Evolutionary conservation across 192 early-diverging fungal genomes (phyloP).

Genomic region (Coemansia sp.): DNA sequence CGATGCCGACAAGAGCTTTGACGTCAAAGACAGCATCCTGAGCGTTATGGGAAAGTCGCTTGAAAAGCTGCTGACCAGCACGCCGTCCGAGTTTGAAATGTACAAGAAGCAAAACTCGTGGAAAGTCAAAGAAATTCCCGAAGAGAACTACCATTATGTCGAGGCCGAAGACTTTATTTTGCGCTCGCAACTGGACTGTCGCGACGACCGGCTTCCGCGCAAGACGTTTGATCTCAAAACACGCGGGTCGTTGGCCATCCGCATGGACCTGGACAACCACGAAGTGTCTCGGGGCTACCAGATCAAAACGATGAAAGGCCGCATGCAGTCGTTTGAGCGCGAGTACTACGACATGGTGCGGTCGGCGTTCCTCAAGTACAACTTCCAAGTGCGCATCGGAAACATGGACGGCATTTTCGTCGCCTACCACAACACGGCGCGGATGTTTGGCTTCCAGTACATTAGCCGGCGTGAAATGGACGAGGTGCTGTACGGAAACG

Average conservation of each 20-base stretch:
- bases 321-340: constrained; percentile 79
- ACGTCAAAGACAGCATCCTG: constrained; percentile 68
- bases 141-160: constrained; percentile 71
- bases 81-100: constrained; percentile 63
- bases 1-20: constrained; percentile 77
- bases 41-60: constrained; percentile 80
- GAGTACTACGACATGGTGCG: constrained; percentile 94
- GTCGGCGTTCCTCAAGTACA: constrained; percentile 84
- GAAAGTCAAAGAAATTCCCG: constrained; percentile 48
- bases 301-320: constrained; percentile 63
- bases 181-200: constrained; percentile 87
- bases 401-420: constrained; percentile 96
- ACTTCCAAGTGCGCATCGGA: constrained; percentile 89
- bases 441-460: constrained; percentile 95
- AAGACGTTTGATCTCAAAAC: constrained; percentile 92
- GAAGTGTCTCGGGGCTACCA: constrained; percentile 66
- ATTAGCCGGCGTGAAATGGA: constrained; percentile 83
- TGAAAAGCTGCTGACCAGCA: constrained; percentile 78
- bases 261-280: constrained; percentile 78
- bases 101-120: constrained; percentile 62
- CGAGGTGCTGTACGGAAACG: constrained; percentile 66
- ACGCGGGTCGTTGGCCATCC: constrained; percentile 74
- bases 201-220: constrained; percentile 68
- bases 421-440: constrained; percentile 85
- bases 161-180: constrained; percentile 71